Evolutionary conservation across 192 early-diverging fungal genomes (phyloP).

Genomic region (Backusella macrospora): DNA sequence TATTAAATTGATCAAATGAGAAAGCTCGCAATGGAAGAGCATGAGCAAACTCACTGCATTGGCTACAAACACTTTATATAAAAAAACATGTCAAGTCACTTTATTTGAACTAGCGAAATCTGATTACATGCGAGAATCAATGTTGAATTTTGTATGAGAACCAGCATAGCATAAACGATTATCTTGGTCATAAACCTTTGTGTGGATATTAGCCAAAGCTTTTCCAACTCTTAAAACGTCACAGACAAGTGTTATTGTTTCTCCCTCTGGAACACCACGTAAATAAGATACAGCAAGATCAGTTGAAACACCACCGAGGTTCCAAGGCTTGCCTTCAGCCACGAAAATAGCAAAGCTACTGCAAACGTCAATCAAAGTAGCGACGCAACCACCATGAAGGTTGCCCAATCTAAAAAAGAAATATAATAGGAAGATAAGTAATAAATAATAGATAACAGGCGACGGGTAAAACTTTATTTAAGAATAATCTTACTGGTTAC

Average conservation of each 20-base stretch:
- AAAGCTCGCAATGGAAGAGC: slow-evolving; percentile 8
- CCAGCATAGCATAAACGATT: slow-evolving; percentile 29
- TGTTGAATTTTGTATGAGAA: slow-evolving; percentile 36
- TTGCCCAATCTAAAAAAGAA: slow-evolving; percentile 22
- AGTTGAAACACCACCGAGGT: slow-evolving; percentile 31
- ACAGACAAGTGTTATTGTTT: slow-evolving; percentile 24
- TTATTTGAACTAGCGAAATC: neutral
- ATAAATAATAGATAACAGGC: neutral
- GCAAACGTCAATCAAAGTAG: slow-evolving; percentile 39
- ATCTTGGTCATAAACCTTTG: slow-evolving; percentile 27
- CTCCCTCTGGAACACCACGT: slow-evolving; percentile 19
- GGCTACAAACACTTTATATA: slow-evolving; percentile 1
- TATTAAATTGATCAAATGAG: slow-evolving; percentile 6
- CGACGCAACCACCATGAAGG: slow-evolving; percentile 40
- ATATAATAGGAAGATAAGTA: neutral
- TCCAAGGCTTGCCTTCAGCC: slow-evolving; percentile 24
- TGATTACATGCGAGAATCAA: slow-evolving; percentile 26
- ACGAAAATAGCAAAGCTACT: slow-evolving; percentile 32
- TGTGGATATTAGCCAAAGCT: slow-evolving; percentile 31
- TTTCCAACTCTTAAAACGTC: slow-evolving; percentile 25
- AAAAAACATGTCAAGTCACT: slow-evolving; percentile 11
- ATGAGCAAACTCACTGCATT: neutral
- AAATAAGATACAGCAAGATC: slow-evolving; percentile 33
- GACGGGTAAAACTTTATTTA: neutral
- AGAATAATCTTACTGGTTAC: slow-evolving; percentile 20